Conservation (phyloP, 345 rosid species). For the Lagerstroemia speciosa region DNA sequence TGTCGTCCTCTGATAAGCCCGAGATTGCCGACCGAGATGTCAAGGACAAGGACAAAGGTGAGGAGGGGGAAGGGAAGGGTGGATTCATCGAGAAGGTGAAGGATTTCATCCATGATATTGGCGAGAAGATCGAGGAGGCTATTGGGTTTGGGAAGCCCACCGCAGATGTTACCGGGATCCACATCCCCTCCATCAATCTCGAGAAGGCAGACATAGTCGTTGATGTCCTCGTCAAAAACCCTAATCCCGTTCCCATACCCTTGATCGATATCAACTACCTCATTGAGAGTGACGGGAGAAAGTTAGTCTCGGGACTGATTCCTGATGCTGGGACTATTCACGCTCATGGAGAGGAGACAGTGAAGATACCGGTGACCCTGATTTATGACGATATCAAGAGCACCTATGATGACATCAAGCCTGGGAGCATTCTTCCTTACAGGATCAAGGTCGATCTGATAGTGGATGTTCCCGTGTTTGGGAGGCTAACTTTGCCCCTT, state of each 20-base stretch:
- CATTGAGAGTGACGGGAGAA: constrained; percentile 85
- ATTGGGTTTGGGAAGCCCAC: constrained; percentile 97
- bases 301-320: constrained; percentile 78
- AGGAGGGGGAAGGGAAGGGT: constrained; percentile 49
- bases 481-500: constrained; percentile 77
- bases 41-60: constrained; percentile 39
- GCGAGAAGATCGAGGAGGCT: constrained; percentile 85
- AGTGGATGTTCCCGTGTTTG: constrained; percentile 80
- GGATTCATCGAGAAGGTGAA: constrained; percentile 89
- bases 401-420: constrained; percentile 67
- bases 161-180: constrained; percentile 75
- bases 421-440: constrained; percentile 89
- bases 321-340: constrained; percentile 90
- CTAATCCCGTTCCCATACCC: constrained; percentile 94
- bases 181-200: constrained; percentile 72
- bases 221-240: constrained; percentile 83
- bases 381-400: constrained; percentile 75
- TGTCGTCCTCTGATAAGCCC: constrained; percentile 65
- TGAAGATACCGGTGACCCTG: constrained; percentile 74
- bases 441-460: constrained; percentile 74
- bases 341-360: constrained; percentile 91
- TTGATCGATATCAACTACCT: constrained; percentile 72
- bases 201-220: constrained; percentile 72
- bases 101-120: constrained; percentile 86
- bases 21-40: constrained; percentile 46